Evolutionary conservation across 176 grass and related monocot genomes (phyloP).

Genomic region (Paspalum vaginatum): DNA sequence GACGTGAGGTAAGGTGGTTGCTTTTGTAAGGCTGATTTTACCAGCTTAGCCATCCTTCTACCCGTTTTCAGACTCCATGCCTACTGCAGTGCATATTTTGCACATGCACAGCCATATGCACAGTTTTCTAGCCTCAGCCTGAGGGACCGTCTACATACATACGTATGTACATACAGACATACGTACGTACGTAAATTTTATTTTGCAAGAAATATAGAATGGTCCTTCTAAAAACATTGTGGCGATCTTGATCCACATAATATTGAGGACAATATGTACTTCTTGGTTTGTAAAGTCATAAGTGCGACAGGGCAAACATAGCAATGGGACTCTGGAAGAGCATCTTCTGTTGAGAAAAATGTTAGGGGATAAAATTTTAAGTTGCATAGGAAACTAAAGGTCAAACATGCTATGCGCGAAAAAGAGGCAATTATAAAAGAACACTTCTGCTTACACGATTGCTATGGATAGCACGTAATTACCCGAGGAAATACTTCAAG

Average conservation of each 20-base stretch:
- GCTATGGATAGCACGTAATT: not conserved
- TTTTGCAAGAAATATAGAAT: not conserved
- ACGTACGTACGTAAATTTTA: too few relatives aligned
- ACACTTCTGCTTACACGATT: not conserved
- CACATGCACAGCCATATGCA: too few relatives aligned
- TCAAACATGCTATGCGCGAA: not conserved
- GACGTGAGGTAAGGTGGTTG: too few relatives aligned
- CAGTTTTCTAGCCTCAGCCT: too few relatives aligned
- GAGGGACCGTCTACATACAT: too few relatives aligned
- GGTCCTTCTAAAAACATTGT: not conserved
- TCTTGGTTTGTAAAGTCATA: not conserved
- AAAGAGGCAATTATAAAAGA: not conserved
- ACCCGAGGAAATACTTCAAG: not conserved
- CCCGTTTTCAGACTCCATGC: too few relatives aligned
- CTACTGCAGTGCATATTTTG: too few relatives aligned
- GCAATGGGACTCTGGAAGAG: not conserved
- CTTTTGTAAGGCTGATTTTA: too few relatives aligned
- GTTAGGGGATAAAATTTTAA: not conserved
- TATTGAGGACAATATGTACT: not conserved
- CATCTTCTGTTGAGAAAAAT: not conserved
- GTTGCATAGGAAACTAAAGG: not conserved
- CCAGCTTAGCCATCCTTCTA: too few relatives aligned
- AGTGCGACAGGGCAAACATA: not conserved
- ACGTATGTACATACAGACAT: too few relatives aligned
- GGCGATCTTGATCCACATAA: too few relatives aligned